phyloP scores from a whole-genome alignment of 169 alveolate species.

The Plasmodium malariae region DNA sequence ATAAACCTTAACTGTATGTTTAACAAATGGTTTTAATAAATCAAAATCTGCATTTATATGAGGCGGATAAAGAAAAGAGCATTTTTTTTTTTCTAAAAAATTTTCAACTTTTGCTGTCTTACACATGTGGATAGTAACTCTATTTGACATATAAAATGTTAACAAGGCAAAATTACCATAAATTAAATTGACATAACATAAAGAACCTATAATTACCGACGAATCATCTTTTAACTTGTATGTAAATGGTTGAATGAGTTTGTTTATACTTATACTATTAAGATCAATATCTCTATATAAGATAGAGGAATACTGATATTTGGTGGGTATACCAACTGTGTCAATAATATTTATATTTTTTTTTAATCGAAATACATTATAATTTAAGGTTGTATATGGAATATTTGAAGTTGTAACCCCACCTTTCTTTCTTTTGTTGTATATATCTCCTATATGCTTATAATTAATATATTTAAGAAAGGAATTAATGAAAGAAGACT shows the following conservation, averaged over 20 bases:
- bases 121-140: conserved; percentile 81
- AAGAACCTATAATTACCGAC: conserved; percentile 84
- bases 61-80: conserved; percentile 82
- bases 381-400: conserved; percentile 91
- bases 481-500: conserved; percentile 90
- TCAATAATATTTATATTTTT: conserved; percentile 88
- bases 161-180: conserved; percentile 72
- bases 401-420: conserved; percentile 91
- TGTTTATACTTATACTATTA: conserved; percentile 78
- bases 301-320: conserved; percentile 80
- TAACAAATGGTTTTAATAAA: conserved; percentile 70
- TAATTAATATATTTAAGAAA: conserved; percentile 87
- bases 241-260: conserved; percentile 82
- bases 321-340: conserved; percentile 90
- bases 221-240: conserved; percentile 82
- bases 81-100: conserved; percentile 78
- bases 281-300: conserved; percentile 80
- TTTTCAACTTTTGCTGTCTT: conserved; percentile 76
- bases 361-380: conserved; percentile 88
- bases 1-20: conserved; percentile 68
- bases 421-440: conserved; percentile 84
- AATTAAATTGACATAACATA: conserved; percentile 80
- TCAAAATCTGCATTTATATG: conserved; percentile 62
- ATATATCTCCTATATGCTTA: conserved; percentile 83
- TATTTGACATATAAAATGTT: conserved; percentile 81